Evolutionary conservation across 2,329 filamentous ascomycete species (phyloP).

Genomic region (Aureobasidium sp.): DNA sequence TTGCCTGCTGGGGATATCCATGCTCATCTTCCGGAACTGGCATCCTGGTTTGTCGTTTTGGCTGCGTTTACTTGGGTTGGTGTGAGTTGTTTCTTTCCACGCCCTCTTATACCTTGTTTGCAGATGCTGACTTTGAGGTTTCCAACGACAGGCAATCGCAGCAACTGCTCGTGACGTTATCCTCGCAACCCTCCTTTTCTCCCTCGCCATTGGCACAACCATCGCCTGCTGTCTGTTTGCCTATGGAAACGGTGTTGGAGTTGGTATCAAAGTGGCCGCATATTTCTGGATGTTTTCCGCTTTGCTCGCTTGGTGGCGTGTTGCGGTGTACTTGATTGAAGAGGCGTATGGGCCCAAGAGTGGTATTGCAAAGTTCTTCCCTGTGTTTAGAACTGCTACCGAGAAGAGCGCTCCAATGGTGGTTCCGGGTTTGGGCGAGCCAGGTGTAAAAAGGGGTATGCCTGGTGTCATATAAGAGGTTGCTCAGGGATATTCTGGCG

Average conservation of each 20-base stretch:
- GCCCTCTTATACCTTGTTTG: neutral
- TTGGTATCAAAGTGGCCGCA: constrained; percentile 18
- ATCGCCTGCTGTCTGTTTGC: constrained; percentile 19
- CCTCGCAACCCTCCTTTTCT: constrained; percentile 15
- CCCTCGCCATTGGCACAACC: constrained; percentile 17
- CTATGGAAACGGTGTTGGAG: constrained; percentile 16
- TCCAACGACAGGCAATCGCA: constrained; percentile 10
- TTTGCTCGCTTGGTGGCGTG: constrained; percentile 19
- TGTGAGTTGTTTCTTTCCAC: neutral
- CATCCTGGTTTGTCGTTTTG: constrained; percentile 19
- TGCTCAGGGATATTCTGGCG: too few relatives aligned
- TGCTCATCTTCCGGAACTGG: constrained; percentile 19
- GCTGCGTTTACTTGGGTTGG: constrained; percentile 18
- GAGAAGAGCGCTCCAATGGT: constrained; percentile 19
- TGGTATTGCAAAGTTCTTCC: constrained; percentile 18
- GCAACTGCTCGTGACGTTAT: constrained; percentile 17
- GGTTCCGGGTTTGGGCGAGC: constrained; percentile 19
- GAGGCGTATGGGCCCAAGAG: constrained; percentile 18
- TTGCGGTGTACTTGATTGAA: constrained; percentile 20
- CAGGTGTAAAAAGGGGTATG: constrained; percentile 21
- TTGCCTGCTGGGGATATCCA: constrained; percentile 13
- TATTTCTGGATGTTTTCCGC: constrained; percentile 21
- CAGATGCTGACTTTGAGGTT: neutral
- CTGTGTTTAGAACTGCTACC: constrained; percentile 15
- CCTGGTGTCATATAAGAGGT: constrained; percentile 10